Percentiles rank a stretch among this genome's conserved stretches.
Evolutionary conservation across 164 flowering plant species (phyloP).

Genomic region (Litsea cubeba): DNA sequence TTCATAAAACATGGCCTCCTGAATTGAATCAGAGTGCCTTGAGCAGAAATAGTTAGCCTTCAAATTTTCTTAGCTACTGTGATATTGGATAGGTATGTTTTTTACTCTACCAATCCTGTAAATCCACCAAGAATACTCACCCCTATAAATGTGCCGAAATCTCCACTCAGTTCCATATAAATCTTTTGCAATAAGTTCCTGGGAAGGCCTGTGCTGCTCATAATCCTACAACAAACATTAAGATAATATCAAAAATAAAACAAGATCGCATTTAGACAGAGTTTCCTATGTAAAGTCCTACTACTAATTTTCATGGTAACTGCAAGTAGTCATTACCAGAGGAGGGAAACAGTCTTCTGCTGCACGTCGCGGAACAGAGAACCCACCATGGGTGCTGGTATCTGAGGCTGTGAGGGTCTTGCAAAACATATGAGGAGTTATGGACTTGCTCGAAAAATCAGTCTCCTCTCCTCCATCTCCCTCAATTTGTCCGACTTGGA

Average conservation of each 20-base stretch:
- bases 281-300: too few species aligned
- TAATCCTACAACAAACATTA: conserved; percentile 54
- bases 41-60: neutral
- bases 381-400: conserved; percentile 98
- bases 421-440: conserved; percentile 96
- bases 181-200: conserved; percentile 95
- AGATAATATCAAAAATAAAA: neutral
- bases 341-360: conserved; percentile 99
- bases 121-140: conserved; percentile 29
- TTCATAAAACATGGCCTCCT: neutral
- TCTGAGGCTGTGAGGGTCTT: conserved; percentile 99
- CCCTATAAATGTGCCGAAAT: conserved; percentile 91
- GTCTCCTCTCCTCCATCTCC: conserved; percentile 42
- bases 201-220: conserved; percentile 91
- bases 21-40: neutral
- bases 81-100: too few species aligned
- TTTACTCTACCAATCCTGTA: neutral
- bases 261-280: neutral
- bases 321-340: conserved; percentile 43
- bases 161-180: conserved; percentile 88
- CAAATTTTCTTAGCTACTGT: neutral
- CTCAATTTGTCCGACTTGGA: conserved; percentile 45
- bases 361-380: conserved; percentile 97
- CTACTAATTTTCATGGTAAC: too few species aligned
- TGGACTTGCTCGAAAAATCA: conserved; percentile 37